Evolutionary conservation across 2,329 filamentous ascomycete species (phyloP).

Genomic region (Phoma sp.): DNA sequence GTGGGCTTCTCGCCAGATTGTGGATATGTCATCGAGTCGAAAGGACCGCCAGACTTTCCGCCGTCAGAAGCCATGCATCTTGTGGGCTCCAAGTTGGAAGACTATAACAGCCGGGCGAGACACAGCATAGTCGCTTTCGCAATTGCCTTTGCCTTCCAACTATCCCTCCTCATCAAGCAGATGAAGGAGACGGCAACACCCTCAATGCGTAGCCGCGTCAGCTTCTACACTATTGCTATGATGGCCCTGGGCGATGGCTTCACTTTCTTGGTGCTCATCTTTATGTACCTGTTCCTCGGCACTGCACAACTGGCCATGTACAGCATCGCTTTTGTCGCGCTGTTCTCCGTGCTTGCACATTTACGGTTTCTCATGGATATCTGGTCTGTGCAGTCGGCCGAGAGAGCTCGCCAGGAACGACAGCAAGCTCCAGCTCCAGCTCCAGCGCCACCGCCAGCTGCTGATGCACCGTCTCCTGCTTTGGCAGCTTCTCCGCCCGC

Average conservation of each 20-base stretch:
- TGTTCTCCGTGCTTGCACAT: conserved; percentile 66
- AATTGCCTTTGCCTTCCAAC: conserved; percentile 58
- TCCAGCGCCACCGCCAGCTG: conserved; percentile 27
- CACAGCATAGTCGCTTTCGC: conserved; percentile 62
- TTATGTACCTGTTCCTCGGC: conserved; percentile 59
- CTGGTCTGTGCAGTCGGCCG: conserved; percentile 67
- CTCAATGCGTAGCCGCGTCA: conserved; percentile 68
- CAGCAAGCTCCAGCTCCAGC: conserved; percentile 54
- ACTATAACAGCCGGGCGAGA: conserved; percentile 59
- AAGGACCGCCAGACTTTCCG: conserved; percentile 62
- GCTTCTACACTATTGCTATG: conserved; percentile 68
- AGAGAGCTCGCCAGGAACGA: conserved; percentile 52
- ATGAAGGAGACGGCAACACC: conserved; percentile 70
- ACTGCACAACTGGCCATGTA: conserved; percentile 63
- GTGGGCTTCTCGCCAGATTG: conserved; percentile 70
- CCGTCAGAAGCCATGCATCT: conserved; percentile 61
- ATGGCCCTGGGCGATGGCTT: conserved; percentile 68
- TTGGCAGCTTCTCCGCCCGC: conserved; percentile 22
- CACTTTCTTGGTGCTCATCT: conserved; percentile 61
- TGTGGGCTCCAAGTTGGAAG: conserved; percentile 63
- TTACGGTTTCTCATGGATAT: conserved; percentile 72
- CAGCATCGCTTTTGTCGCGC: conserved; percentile 63
- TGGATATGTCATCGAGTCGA: conserved; percentile 68
- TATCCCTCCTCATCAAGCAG: conserved; percentile 64
- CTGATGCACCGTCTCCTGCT: conserved; percentile 25